These are phyloP conservation scores for Starmerella roubikii DNA, from an alignment of 805 yeast species.

Conservation along the genomic window DNA sequence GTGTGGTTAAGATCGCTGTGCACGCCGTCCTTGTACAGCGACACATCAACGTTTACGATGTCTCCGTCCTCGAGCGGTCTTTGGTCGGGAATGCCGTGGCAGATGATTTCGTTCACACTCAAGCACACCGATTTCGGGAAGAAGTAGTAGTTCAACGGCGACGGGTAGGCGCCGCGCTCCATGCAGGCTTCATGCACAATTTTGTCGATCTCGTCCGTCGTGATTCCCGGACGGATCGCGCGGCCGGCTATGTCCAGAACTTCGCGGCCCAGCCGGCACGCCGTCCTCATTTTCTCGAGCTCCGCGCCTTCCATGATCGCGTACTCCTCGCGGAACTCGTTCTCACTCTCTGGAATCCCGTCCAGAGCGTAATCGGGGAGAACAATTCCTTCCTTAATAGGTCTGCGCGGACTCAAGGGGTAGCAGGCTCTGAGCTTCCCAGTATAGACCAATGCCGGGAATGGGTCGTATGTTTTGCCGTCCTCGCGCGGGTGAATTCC, in stretches of 20 bases:
- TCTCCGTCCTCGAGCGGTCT: conserved; percentile 84
- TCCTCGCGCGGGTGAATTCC: conserved; percentile 43
- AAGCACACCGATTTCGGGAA: conserved; percentile 89
- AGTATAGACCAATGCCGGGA: conserved; percentile 60
- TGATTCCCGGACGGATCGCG: conserved; percentile 70
- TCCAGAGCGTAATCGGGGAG: conserved; percentile 71
- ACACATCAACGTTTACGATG: conserved; percentile 79
- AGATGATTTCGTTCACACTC: conserved; percentile 85
- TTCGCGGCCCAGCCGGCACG: conserved; percentile 68
- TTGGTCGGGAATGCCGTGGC: conserved; percentile 96
- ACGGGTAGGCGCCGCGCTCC: conserved; percentile 82
- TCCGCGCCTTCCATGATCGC: conserved; percentile 52
- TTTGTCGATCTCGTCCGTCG: conserved; percentile 83
- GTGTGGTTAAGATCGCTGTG: conserved; percentile 96
- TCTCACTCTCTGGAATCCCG: conserved; percentile 72
- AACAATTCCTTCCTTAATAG: conserved; percentile 55
- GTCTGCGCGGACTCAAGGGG: conserved; percentile 63
- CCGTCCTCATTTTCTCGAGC: conserved; percentile 59
- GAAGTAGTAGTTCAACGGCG: conserved; percentile 86
- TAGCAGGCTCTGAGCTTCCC: conserved; percentile 68
- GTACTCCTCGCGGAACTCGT: conserved; percentile 47
- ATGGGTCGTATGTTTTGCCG: conserved; percentile 64
- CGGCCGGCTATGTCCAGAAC: conserved; percentile 82
- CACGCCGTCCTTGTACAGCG: conserved; percentile 72
- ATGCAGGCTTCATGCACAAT: conserved; percentile 79